Conservation (phyloP, 2,329 filamentous ascomycete species). For the Endothia cerciana region DNA sequence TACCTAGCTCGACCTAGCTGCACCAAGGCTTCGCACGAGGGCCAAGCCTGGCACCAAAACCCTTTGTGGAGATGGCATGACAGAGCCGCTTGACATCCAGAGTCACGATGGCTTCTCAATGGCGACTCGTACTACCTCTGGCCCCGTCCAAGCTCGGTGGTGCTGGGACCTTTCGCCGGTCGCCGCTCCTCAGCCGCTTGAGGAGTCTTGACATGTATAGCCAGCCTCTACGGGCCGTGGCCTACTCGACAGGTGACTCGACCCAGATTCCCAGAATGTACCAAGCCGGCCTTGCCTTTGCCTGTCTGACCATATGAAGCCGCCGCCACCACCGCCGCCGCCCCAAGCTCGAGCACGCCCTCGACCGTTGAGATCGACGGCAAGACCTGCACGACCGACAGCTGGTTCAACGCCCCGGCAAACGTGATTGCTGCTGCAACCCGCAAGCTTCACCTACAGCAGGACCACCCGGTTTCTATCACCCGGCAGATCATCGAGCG, state of each 20-base stretch:
- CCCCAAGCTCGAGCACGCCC: constrained; percentile 22
- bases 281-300: constrained; percentile 10
- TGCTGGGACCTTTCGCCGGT: background rate
- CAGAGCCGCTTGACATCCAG: background rate
- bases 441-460: constrained; percentile 84
- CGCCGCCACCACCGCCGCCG: constrained; percentile 22
- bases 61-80: constrained; percentile 25
- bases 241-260: constrained; percentile 30
- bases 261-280: constrained; percentile 8
- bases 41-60: background rate
- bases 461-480: constrained; percentile 87
- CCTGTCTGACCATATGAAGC: constrained; percentile 31
- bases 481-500: constrained; percentile 92
- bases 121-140: constrained; percentile 15
- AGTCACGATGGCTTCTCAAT: constrained; percentile 27
- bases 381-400: constrained; percentile 67
- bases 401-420: constrained; percentile 82
- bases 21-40: background rate
- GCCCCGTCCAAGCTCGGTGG: constrained; percentile 19
- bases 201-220: constrained; percentile 3
- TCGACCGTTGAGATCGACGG: constrained; percentile 62
- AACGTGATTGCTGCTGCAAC: constrained; percentile 76
- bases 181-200: constrained; percentile 12
- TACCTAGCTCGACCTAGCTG: background rate
- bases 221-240: constrained; percentile 9